Base-by-base conservation (phyloP, 345 rosid genomes). In the Eucalyptus lansdowneana region DNA sequence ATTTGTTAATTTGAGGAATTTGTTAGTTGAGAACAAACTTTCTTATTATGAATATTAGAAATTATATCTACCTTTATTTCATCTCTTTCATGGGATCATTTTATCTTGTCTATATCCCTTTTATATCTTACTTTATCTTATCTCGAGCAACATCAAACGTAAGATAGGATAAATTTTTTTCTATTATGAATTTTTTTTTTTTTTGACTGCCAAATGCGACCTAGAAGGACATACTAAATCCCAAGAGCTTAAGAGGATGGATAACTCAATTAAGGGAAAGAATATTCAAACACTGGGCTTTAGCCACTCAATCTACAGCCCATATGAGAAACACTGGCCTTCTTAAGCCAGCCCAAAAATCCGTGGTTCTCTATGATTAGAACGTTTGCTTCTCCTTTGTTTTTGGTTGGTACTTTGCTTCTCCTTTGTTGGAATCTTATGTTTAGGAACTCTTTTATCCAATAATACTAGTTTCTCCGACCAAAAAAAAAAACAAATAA, bases 31-130 rank as follows among this genome's bases (percentile, higher is more conserved):
- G 62, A 56, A 56, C 21, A 56, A 56, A 56, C 2, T 56, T 56
- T 56, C 1, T 22, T 56, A 56, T 24, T 56, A 56, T 24, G 12
- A 1, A 56, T 56, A 56, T 9, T 56, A 56, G 1, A 56, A 56
- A 56, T 56, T 2, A 24, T 56, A 56, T 22, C 0, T 2, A 0
- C 1, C 1, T 22, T 56, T 56, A 56, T 56, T 3, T 10, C 5
- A 22, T 5, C 3, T 56, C 3, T 56, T 56, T 2, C 6, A 9
- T 9, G 1, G 0, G 27, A 22, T 56, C 0, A 56, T 56, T 56
- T 56, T 56, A 56, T 56, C 1, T 22, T 54, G 11, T 3, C 0
- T 21, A 22, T 54, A 54, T 22, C 1, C 12, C 12, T 22, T 54
- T 56, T 56, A 22, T 56, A 56, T 56, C 4, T 21, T 1, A 22